Evolutionary conservation across 345 rosid genomes (phyloP).

Genomic region (Viola odorata): DNA sequence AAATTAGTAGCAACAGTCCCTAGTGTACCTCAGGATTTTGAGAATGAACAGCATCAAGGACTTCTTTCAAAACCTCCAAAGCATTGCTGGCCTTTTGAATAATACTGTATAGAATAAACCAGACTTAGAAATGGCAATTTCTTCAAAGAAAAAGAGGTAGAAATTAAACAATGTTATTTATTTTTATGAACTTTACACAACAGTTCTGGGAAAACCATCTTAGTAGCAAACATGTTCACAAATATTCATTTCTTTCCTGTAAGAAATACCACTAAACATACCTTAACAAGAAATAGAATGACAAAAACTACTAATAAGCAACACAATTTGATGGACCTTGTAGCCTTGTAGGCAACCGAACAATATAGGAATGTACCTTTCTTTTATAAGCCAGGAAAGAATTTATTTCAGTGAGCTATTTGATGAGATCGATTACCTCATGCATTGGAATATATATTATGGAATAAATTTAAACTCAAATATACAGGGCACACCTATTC

Average conservation of each 20-base stretch:
- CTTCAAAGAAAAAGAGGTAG: background rate
- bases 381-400: background rate
- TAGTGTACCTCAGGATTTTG: conserved; percentile 69
- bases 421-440: background rate
- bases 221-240: background rate
- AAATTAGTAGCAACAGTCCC: background rate
- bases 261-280: background rate
- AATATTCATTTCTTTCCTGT: background rate
- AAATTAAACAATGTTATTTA: background rate
- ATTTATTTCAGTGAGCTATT: background rate
- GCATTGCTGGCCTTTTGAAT: conserved; percentile 88
- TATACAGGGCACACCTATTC: no score
- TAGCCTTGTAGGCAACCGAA: background rate
- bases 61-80: conserved; percentile 80
- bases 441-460: background rate
- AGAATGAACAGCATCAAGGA: conserved; percentile 74
- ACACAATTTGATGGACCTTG: background rate
- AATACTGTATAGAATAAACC: conserved; percentile 41
- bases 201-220: background rate
- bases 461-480: no score
- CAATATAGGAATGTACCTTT: background rate
- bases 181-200: background rate
- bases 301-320: background rate
- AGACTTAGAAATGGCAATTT: conserved; percentile 3
- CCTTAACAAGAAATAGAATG: background rate